Evolutionary conservation across 2,329 filamentous ascomycete genomes (phyloP).

Genomic region (Colletotrichum musae): DNA sequence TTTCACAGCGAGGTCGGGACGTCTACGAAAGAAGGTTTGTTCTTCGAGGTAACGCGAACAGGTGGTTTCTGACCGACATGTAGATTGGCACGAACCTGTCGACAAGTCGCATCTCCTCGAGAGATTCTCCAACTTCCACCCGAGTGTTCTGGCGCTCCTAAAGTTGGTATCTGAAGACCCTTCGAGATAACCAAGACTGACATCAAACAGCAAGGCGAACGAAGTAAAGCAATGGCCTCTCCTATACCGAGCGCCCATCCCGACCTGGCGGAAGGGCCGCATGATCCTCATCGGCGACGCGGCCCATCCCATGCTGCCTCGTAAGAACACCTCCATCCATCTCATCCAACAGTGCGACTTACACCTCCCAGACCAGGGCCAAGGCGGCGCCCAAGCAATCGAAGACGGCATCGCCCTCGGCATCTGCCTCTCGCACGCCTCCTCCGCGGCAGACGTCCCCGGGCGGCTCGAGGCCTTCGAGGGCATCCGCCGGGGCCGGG

Average conservation of each 20-base stretch:
- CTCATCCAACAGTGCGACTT: not conserved
- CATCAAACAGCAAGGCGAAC: conserved; percentile 48
- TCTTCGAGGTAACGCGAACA: not conserved
- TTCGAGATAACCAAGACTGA: not conserved
- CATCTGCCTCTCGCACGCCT: conserved; percentile 45
- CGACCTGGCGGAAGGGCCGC: conserved; percentile 50
- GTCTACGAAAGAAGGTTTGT: conserved; percentile 27
- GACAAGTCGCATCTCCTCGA: conserved; percentile 48
- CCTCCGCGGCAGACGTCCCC: conserved; percentile 41
- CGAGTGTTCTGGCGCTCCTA: conserved; percentile 46
- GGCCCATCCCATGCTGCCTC: conserved; percentile 56
- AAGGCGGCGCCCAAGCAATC: conserved; percentile 53
- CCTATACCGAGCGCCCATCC: conserved; percentile 51
- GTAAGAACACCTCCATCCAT: conserved; percentile 40
- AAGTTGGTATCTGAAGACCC: conserved; percentile 41
- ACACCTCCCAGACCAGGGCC: conserved; percentile 51
- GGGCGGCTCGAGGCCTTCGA: conserved; percentile 47
- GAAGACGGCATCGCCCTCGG: conserved; percentile 54
- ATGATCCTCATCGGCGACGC: conserved; percentile 54
- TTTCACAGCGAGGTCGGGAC: conserved; percentile 46
- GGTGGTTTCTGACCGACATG: not conserved
- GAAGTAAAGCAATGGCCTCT: conserved; percentile 54
- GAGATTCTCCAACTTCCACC: conserved; percentile 48
- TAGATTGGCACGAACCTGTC: conserved; percentile 42
- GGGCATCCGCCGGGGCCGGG: conserved; percentile 46